Conservation (phyloP, 768 basidiomycete species). For the Termitomyces sp. region DNA sequence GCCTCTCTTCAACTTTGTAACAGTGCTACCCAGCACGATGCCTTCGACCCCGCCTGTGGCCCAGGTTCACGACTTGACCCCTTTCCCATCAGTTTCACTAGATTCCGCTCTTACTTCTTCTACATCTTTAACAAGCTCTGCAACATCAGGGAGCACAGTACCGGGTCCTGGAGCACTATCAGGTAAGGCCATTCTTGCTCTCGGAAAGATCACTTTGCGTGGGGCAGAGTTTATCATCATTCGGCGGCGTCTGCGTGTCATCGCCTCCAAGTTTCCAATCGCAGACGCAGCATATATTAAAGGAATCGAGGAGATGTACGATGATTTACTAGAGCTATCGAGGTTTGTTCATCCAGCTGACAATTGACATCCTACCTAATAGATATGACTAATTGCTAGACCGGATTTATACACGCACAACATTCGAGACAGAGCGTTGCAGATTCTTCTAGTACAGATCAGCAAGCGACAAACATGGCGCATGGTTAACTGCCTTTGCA, state of each 20-base stretch:
- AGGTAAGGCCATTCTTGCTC: slow-evolving; percentile 23
- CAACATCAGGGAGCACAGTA: slow-evolving; percentile 14
- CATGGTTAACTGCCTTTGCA: slow-evolving; percentile 1
- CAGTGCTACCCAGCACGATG: too few relatives aligned
- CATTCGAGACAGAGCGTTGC: slow-evolving; percentile 1
- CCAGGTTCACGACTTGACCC: not conserved
- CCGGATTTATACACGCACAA: slow-evolving; percentile 1
- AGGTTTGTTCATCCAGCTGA: slow-evolving; percentile 11
- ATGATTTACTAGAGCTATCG: slow-evolving; percentile 25
- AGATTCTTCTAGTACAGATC: slow-evolving; percentile 12
- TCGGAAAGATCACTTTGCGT: slow-evolving; percentile 23
- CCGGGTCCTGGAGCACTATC: slow-evolving; percentile 22
- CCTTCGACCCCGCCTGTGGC: too few relatives aligned
- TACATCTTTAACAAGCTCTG: not conserved
- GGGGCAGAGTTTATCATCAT: slow-evolving; percentile 23
- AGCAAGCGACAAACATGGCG: slow-evolving; percentile 1
- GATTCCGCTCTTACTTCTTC: not conserved
- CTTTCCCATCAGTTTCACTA: not conserved
- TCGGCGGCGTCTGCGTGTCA: slow-evolving; percentile 12
- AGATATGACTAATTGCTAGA: not conserved
- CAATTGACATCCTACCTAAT: too few relatives aligned
- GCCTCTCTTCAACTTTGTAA: too few relatives aligned
- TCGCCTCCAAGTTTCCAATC: slow-evolving; percentile 7
- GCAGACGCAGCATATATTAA: slow-evolving; percentile 6
- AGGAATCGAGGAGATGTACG: slow-evolving; percentile 18